Conservation (phyloP, 192 early-diverging fungal species). For the Blastocladiella britannica region DNA sequence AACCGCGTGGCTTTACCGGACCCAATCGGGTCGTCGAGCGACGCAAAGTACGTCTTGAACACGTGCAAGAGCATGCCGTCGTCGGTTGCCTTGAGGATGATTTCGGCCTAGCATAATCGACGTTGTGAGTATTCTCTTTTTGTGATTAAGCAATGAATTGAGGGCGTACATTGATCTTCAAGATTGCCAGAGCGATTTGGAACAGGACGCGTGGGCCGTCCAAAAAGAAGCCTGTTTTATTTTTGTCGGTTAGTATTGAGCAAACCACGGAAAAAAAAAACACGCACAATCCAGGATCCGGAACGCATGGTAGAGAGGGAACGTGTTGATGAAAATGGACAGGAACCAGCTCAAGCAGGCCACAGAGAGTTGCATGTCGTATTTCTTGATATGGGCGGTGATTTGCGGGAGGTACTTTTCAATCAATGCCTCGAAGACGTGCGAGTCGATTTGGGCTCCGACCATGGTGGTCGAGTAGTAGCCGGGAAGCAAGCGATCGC, state of each 20-base stretch:
- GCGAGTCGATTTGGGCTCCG: conserved; percentile 84
- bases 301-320: conserved; percentile 73
- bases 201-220: conserved; percentile 93
- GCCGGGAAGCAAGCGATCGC: conserved; percentile 74
- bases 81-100: conserved; percentile 39
- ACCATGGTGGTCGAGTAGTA: conserved; percentile 98
- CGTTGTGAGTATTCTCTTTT: not conserved
- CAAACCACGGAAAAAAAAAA: too few relatives aligned
- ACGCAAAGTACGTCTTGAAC: conserved; percentile 67
- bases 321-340: conserved; percentile 86
- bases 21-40: conserved; percentile 54
- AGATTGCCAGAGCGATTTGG: conserved; percentile 70
- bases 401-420: conserved; percentile 81
- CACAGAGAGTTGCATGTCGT: conserved; percentile 87
- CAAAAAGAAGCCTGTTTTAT: conserved; percentile 71
- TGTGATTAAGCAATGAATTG: too few relatives aligned
- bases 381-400: conserved; percentile 55
- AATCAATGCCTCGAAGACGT: conserved; percentile 77
- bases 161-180: conserved; percentile 61
- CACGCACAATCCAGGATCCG: conserved; percentile 65
- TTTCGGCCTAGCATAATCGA: conserved; percentile 13
- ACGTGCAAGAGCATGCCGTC: conserved; percentile 63
- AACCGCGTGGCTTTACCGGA: conserved; percentile 54
- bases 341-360: conserved; percentile 97
- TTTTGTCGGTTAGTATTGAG: too few relatives aligned